Evolutionary conservation across 2,329 filamentous ascomycete species (phyloP), one percentile per base, ranked within the genome.

Genomic region (Cladosporium sp.): DNA sequence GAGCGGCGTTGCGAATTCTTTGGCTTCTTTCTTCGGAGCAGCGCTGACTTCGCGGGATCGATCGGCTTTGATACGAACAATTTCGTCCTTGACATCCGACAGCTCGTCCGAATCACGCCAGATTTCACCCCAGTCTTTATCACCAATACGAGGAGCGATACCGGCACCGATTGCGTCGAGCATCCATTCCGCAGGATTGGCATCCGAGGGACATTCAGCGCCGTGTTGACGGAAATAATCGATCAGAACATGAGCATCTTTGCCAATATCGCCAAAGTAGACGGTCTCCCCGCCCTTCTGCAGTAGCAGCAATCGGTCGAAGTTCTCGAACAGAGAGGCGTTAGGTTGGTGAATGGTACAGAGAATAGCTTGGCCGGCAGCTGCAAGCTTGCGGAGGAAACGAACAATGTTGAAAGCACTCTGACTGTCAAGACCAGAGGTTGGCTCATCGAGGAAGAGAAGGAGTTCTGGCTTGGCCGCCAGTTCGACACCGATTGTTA

Each of bases 301-400:
- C 2, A 95, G 77, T 2, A 95, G 76, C 4, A 95, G 72, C 2
- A 95, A 77, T 11, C 88, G 80, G 64, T 95, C 89, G 57, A 95
- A 95, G 67, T 90, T 85, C 67, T 93, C 87, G 59, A 95, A 95
- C 0, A 95, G 76, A 0, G 87, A 83, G 13, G 87, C 86, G 57
- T 90, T 92, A 1, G 90, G 89, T 65, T 95, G 90, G 66, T 95
- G 90, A 55, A 95, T 95, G 0, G 90, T 95, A 70, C 88, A 94
- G 3, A 95, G 78, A 58, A 95, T 89, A 8, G 89, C 89, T 64
- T 95, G 90, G 1, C 89, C 90, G 2, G 86, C 85, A n/a, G 78
- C 75, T 43, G 85, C 83, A 5, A 89, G 77, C 69, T 88, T 89
- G 60, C 81, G 82, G n/a, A 90, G 72, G 73, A 89, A 87, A 29